Base-by-base conservation (phyloP, 1,284 basidiomycete genomes). In the Phellopilus nigrolimitatus region DNA sequence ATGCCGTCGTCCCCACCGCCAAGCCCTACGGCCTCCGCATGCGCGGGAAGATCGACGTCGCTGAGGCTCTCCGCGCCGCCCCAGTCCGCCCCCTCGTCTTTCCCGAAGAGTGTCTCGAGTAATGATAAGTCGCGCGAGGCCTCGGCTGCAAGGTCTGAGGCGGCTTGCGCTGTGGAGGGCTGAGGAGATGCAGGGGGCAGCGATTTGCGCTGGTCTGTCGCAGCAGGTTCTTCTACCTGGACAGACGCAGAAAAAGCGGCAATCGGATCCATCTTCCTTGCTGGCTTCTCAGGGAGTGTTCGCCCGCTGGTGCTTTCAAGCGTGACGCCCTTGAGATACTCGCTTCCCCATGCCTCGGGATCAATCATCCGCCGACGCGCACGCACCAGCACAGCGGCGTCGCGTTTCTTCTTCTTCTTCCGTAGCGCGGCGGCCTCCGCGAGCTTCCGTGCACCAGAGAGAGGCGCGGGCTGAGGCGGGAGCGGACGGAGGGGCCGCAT, bases 401-500 rank as follows among this genome's bases (percentile, higher is more conserved):
- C 41, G 22, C 62, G n/a, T n/a, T 64, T 66, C 47, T 67, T 55
- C 54, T 51, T 49, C 39, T 37, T 36, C 38, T 31, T 48, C 31
- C 42, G 44, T n/a, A 40, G 53, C 34, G 44, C 53, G 5, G 24
- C 47, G 8, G 38, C 12, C n/a, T 31, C 27, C 10, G 36, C 17
- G 31, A 37, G 12, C 34, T 45, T 42, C 34, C 41, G 42, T 31
- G 49, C 42, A 30, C 28, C 38, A 22, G 43, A 38, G 4, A 48
- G 51, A 12, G 57, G 48, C 15, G 50, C 48, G 1, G 62, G 46
- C 1, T 65, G 68, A 8, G 70, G 69, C 2, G 76, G 73, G 9
- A 89, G 65, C 7, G 84, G 84, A 27, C 71, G 75, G 2, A 62
- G 65, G 2, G 88, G 87, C 6, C 85, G 75, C 77, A 87, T 87